These are phyloP conservation scores for Ceratonia siliqua DNA, from an alignment of 306 rosid genomes.

Conservation along the genomic window DNA sequence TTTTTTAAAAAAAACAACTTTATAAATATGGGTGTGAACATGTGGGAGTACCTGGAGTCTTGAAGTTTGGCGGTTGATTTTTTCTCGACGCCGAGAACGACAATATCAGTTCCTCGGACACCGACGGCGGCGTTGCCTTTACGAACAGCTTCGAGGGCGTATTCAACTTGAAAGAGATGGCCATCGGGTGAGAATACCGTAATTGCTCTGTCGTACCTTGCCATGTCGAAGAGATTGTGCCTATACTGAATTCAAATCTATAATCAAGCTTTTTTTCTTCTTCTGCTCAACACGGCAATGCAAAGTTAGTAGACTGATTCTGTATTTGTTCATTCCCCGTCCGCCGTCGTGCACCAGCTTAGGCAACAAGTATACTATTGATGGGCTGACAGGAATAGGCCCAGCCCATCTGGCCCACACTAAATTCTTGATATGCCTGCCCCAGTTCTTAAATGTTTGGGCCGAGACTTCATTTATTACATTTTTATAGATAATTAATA, in stretches of 20 bases:
- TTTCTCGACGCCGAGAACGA: constrained; percentile 96
- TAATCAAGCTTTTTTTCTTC: background rate
- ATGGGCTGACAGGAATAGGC: background rate
- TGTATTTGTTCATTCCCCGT: background rate
- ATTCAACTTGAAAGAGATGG: constrained; percentile 91
- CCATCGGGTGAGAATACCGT: constrained; percentile 97
- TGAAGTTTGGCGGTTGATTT: constrained; percentile 92
- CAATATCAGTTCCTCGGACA: constrained; percentile 91
- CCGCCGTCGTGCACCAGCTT: background rate
- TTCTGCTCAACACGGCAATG: background rate
- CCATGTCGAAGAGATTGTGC: constrained; percentile 46
- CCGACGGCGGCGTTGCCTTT: constrained; percentile 99
- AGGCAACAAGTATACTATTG: constrained; percentile 2
- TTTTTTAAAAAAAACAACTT: too few relatives aligned
- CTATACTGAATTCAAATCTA: constrained; percentile 4
- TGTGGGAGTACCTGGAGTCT: constrained; percentile 66
- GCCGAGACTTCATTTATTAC: too few relatives aligned
- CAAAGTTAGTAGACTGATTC: background rate
- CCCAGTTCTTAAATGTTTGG: too few relatives aligned
- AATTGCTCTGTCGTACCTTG: constrained; percentile 94
- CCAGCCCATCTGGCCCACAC: background rate
- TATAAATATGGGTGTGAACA: background rate
- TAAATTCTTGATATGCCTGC: too few relatives aligned
- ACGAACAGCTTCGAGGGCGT: constrained; percentile 95
- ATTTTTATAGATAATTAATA: too few relatives aligned